These are phyloP conservation scores for Martiniozyma asiatica DNA, from an alignment of 1,139 yeast species.

Conservation along the genomic window DNA sequence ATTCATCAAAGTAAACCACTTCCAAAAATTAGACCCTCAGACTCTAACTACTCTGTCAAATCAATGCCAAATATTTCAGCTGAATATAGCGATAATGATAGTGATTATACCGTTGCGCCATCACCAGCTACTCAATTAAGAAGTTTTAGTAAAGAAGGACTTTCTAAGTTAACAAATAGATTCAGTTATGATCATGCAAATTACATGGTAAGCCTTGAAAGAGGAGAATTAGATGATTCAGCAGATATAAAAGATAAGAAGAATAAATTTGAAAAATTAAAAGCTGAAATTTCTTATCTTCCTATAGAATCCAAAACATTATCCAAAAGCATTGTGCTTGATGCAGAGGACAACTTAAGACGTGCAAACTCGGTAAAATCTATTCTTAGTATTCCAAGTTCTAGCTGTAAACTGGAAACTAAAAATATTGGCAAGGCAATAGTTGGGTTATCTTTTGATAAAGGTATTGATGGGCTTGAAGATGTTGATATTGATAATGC, in stretches of 20 bases:
- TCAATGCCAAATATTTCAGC: conserved; percentile 20
- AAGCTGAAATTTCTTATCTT: conserved; percentile 11
- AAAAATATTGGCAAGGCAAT: conserved; percentile 15
- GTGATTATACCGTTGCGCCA: conserved; percentile 18
- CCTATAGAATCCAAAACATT: conserved; percentile 2
- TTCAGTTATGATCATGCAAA: conserved; percentile 22
- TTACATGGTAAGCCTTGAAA: conserved; percentile 21
- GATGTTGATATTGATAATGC: conserved; percentile 16
- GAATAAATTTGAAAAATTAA: conserved; percentile 8
- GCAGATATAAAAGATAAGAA: conserved; percentile 12
- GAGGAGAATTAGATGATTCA: conserved; percentile 14
- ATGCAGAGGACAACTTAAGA: conserved; percentile 8
- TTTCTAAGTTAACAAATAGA: conserved; percentile 7
- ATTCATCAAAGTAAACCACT: conserved; percentile 14
- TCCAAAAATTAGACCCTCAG: conserved; percentile 18
- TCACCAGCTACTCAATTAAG: conserved; percentile 13
- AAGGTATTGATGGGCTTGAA: conserved; percentile 19
- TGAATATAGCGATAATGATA: conserved; percentile 14
- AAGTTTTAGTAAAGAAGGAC: background rate
- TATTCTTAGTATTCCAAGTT: conserved; percentile 16
- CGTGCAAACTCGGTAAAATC: conserved; percentile 18
- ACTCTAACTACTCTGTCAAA: conserved; percentile 20
- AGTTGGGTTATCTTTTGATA: conserved; percentile 1
- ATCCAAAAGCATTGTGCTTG: conserved; percentile 2
- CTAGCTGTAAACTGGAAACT: conserved; percentile 17